Evolutionary conservation across 257 asterid species (phyloP).

Genomic region (Capsicum pubescens): DNA sequence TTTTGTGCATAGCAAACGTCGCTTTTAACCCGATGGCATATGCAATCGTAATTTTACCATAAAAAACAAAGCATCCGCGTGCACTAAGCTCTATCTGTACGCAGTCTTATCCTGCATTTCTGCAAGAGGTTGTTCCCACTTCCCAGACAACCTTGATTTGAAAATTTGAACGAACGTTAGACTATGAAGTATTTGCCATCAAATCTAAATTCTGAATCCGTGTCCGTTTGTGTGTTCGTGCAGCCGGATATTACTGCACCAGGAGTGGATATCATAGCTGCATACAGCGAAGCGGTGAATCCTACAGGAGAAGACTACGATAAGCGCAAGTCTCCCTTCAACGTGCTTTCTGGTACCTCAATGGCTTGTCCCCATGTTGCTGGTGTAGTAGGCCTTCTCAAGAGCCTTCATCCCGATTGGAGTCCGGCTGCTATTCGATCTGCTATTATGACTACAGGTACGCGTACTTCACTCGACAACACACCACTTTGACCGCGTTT

Average conservation of each 20-base stretch:
- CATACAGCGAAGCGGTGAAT: slow-evolving; percentile 42
- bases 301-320: slow-evolving; percentile 39
- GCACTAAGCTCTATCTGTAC: not conserved
- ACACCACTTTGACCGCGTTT: not conserved
- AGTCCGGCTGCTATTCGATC: slow-evolving; percentile 70
- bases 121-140: not conserved
- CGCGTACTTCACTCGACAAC: not conserved
- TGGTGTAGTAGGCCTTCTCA: slow-evolving; percentile 63
- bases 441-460: slow-evolving; percentile 66
- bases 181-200: not conserved
- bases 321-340: slow-evolving; percentile 40
- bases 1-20: not conserved
- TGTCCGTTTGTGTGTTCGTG: not conserved
- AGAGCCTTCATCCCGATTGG: slow-evolving; percentile 61
- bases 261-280: slow-evolving; percentile 64
- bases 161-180: not conserved
- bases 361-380: slow-evolving; percentile 81
- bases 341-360: slow-evolving; percentile 52
- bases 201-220: not conserved
- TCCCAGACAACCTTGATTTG: not conserved
- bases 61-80: not conserved
- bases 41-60: not conserved
- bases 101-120: not conserved
- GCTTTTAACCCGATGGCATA: not conserved
- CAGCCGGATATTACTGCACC: slow-evolving; percentile 85